Conservation (phyloP, 306 rosid species). For the Lotus japonicus region DNA sequence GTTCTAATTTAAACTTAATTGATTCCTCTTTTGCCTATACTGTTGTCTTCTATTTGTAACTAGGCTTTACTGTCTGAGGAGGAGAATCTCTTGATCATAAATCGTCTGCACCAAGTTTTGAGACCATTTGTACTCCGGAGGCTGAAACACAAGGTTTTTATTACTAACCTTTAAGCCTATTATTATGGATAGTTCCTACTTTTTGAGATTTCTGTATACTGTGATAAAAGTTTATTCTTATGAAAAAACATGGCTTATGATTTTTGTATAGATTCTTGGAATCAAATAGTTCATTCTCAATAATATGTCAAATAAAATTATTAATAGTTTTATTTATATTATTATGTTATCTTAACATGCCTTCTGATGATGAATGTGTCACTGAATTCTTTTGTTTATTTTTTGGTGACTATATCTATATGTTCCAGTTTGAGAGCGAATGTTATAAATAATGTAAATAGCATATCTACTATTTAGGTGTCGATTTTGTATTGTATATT, state of each 20-base stretch:
- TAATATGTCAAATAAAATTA: neutral
- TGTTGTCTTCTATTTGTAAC: conserved; percentile 24
- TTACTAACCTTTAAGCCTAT: neutral
- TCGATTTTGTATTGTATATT: too few species aligned
- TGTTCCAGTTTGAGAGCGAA: too few species aligned
- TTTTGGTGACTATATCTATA: neutral
- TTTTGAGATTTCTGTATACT: conserved; percentile 2
- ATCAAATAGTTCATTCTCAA: conserved; percentile 1
- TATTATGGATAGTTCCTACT: conserved; percentile 5
- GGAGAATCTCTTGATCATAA: conserved; percentile 97
- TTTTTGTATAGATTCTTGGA: conserved; percentile 12
- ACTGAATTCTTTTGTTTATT: neutral
- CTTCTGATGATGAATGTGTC: neutral
- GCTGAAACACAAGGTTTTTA: conserved; percentile 92
- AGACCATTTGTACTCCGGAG: conserved; percentile 99
- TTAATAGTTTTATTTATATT: neutral
- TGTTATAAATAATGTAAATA: too few species aligned
- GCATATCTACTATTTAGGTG: too few species aligned
- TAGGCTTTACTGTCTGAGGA: conserved; percentile 96
- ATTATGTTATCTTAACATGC: neutral
- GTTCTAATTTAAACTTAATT: neutral
- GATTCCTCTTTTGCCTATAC: conserved; percentile 9
- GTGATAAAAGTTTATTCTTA: neutral
- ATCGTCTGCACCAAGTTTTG: conserved; percentile 97
- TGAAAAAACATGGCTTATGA: neutral